A percentile compares a stretch with the other conserved stretches of the same genome.
Evolutionary conservation across 2,329 filamentous ascomycete species (phyloP).

Genomic region (Pseudopithomyces maydicus): DNA sequence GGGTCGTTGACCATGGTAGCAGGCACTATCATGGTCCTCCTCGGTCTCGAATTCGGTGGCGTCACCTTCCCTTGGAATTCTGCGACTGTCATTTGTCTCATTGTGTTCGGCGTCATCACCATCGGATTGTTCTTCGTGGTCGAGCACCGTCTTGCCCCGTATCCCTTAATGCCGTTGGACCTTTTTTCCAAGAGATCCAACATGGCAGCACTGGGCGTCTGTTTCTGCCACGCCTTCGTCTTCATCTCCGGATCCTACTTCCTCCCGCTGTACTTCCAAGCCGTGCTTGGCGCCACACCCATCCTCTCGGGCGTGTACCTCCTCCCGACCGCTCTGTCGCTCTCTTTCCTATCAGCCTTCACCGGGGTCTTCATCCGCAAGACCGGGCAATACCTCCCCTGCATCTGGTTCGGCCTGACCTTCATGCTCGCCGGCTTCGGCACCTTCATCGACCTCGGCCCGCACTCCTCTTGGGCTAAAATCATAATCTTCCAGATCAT

Average conservation of each 20-base stretch:
- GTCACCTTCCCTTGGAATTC: conserved; percentile 75
- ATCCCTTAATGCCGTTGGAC: conserved; percentile 76
- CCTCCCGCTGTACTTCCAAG: conserved; percentile 84
- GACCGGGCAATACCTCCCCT: conserved; percentile 50
- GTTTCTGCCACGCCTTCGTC: conserved; percentile 75
- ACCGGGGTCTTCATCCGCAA: conserved; percentile 60
- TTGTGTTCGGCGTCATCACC: conserved; percentile 72
- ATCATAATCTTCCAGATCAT: conserved; percentile 48
- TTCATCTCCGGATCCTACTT: conserved; percentile 83
- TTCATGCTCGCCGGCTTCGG: conserved; percentile 47
- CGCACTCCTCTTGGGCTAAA: conserved; percentile 43
- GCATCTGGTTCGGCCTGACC: conserved; percentile 43
- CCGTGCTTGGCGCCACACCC: conserved; percentile 69
- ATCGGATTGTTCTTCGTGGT: conserved; percentile 71
- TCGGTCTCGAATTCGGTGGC: conserved; percentile 85
- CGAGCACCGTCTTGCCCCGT: conserved; percentile 74
- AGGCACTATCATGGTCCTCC: conserved; percentile 82
- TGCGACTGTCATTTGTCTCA: conserved; percentile 74
- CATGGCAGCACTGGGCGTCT: conserved; percentile 66
- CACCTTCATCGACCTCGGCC: conserved; percentile 42
- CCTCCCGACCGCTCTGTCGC: conserved; percentile 70
- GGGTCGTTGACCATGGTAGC: conserved; percentile 72
- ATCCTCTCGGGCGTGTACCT: conserved; percentile 76
- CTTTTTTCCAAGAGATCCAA: conserved; percentile 72
- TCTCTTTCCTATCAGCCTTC: conserved; percentile 66